phyloP scores from a whole-genome alignment of 768 basidiomycete genomes.

The Boletus sp. region DNA sequence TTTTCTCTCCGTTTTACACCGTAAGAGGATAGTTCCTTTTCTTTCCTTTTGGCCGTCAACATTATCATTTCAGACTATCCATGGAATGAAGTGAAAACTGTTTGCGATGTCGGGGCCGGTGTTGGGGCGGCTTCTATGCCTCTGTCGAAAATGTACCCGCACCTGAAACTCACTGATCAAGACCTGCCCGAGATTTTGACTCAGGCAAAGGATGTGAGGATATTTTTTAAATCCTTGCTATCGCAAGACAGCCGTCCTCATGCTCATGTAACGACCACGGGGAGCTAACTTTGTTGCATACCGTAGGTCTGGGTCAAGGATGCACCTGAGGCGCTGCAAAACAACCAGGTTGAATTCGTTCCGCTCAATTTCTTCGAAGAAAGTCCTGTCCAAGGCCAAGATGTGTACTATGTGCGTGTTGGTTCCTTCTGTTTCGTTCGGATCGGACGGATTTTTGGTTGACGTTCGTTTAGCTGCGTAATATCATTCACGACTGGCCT shows the following conservation, averaged over 20 bases:
- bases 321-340: slow-evolving; percentile 18
- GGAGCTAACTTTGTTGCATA: background rate
- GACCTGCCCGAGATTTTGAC: no score
- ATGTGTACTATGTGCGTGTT: slow-evolving; percentile 25
- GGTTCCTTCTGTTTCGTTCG: background rate
- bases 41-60: background rate
- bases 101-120: no score
- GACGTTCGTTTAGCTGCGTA: slow-evolving; percentile 17
- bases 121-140: no score
- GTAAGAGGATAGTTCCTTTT: slow-evolving; percentile 4
- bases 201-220: no score
- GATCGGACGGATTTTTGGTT: no score
- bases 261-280: no score
- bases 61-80: background rate
- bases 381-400: slow-evolving; percentile 13
- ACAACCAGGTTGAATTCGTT: slow-evolving; percentile 13
- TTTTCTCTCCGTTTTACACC: slow-evolving; percentile 21
- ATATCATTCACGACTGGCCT: slow-evolving; percentile 38
- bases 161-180: no score
- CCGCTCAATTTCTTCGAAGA: slow-evolving; percentile 22
- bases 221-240: background rate
- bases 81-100: no score
- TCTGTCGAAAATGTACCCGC: no score
- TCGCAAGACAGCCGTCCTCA: background rate
- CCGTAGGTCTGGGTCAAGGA: slow-evolving; percentile 17